These are phyloP conservation scores for Hirsutella rhossiliensis DNA, from an alignment of 2,329 filamentous ascomycete genomes.

Conservation along the genomic window DNA sequence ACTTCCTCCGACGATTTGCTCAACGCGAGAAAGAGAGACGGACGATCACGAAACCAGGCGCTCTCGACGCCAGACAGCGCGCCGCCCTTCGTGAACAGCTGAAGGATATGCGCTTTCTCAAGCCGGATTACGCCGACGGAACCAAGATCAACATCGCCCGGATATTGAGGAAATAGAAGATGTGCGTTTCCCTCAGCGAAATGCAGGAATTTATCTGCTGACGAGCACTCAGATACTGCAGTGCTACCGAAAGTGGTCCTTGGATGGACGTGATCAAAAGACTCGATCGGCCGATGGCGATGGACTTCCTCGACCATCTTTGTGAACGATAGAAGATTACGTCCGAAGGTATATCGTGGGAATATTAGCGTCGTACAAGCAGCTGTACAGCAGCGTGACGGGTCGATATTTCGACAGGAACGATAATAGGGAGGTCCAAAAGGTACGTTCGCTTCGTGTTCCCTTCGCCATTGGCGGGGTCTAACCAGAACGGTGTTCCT, in stretches of 20 bases:
- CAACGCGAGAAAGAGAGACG: neutral
- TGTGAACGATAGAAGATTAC: too few species aligned
- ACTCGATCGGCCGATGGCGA: conserved; percentile 5
- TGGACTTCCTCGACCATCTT: conserved; percentile 15
- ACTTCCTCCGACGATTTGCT: neutral
- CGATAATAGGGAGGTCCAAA: conserved; percentile 13
- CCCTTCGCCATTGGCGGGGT: too few species aligned
- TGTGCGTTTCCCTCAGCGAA: neutral
- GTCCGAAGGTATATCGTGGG: conserved; percentile 8
- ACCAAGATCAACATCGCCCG: too few species aligned
- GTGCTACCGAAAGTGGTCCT: neutral
- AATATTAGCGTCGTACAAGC: conserved; percentile 14
- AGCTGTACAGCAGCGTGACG: conserved; percentile 12
- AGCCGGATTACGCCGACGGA: too few species aligned
- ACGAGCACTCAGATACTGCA: neutral
- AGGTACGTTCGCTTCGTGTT: conserved; percentile 6
- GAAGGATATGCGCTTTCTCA: too few species aligned
- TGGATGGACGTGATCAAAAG: neutral
- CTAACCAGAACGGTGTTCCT: too few species aligned
- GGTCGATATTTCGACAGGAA: conserved; percentile 12
- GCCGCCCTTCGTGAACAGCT: neutral
- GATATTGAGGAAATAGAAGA: neutral
- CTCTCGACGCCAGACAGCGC: neutral
- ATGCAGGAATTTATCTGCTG: neutral
- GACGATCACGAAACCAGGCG: neutral